Base-by-base conservation (phyloP, 140 eudicot genomes). In the Erigeron philadelphicus region DNA sequence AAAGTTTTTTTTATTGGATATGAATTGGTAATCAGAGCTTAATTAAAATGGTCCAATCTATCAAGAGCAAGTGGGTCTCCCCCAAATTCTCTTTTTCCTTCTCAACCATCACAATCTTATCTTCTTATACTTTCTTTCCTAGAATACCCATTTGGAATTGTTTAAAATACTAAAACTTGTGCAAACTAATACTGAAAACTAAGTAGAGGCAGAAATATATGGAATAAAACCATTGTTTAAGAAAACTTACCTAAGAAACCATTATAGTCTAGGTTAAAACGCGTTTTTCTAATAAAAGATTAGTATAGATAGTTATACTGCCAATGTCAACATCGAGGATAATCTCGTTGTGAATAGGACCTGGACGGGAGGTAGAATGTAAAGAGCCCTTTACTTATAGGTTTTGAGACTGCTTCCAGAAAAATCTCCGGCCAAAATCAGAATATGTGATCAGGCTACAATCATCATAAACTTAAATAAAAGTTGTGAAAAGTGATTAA, bases 81-180 rank as follows among this genome's bases (percentile, higher is more conserved):
- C 62, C 73, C 77, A 13, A 62, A 65, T 50, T 54, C 71, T 61
- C 63, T 72, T 75, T 78, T 74, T 70, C 16, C 70, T 56, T 64
- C 80, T 65, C 79, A 75, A 35, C 84, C 82, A 82, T 85, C 86
- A 76, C 60, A 43, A 71, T 75, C 92, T 80, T 83, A 83, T 86
- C 88, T 70, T 67, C 82, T 61, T 80, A 11, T 66, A 77, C 65
- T 75, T 77, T 79, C 53, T 23, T 54, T 78, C 64, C 67, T 17
- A 52, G 8, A 54, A 61, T 17, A 63, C 61, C 63, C 43, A 50
- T 12, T 19, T 46, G 19, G 49, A 48, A 35, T 11, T 64, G 67
- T 56, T 61, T 66, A 41, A 71, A 61, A 25, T 4, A 16, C 46
- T n/a, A 5, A 50, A 53, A 15, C 8, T 53, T 16, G 7, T 8